These are phyloP conservation scores for Trametes sp. DNA, from an alignment of 1,284 basidiomycete species.

Conservation along the genomic window DNA sequence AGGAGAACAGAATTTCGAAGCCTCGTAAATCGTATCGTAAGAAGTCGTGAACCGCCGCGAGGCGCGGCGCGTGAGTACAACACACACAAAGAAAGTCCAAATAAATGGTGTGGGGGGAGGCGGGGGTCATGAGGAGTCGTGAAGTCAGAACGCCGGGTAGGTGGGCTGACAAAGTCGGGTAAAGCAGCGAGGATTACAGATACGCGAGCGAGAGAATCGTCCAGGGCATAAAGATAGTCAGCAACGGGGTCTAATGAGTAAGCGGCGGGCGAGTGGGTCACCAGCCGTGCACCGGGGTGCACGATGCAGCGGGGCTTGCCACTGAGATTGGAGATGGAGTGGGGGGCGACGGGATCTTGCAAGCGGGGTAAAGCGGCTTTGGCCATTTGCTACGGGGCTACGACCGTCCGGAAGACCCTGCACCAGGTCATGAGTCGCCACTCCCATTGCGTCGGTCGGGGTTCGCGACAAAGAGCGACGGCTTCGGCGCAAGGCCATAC, in stretches of 20 bases:
- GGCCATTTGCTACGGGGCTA: not conserved
- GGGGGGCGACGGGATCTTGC: conserved; percentile 3
- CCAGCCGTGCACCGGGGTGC: not conserved
- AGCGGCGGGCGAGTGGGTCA: conserved; percentile 8
- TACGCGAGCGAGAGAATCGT: conserved; percentile 24
- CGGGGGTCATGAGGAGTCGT: conserved; percentile 17
- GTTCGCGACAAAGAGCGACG: conserved; percentile 67
- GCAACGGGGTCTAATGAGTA: conserved; percentile 25
- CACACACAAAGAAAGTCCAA: conserved; percentile 4
- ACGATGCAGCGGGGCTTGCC: not conserved
- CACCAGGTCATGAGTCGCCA: conserved; percentile 20
- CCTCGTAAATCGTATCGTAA: conserved; percentile 13
- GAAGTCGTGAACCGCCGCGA: conserved; percentile 20
- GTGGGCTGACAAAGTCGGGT: conserved; percentile 8
- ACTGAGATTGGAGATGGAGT: not conserved
- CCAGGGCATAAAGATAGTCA: conserved; percentile 29
- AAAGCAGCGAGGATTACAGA: conserved; percentile 23
- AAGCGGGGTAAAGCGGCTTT: not conserved
- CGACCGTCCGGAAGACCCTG: not conserved
- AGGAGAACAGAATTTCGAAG: no score
- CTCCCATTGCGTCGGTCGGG: conserved; percentile 50
- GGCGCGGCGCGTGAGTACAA: conserved; percentile 10
- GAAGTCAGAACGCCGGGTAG: conserved; percentile 1
- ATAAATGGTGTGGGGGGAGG: not conserved
- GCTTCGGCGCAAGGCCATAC: conserved; percentile 64